Base-by-base conservation (phyloP, 768 basidiomycete species). In the Russula earlei region DNA sequence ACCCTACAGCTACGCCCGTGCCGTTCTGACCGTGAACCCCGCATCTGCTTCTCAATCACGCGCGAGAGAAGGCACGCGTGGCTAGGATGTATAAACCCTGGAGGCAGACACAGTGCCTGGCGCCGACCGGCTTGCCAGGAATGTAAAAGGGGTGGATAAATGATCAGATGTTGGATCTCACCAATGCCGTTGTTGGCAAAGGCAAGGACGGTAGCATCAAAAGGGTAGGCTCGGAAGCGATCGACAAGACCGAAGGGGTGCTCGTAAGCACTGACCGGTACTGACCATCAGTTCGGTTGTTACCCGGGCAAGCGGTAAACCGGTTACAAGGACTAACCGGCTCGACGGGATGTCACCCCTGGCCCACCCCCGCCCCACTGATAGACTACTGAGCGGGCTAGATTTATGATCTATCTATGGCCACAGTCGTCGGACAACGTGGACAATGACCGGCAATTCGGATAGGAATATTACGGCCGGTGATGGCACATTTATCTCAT, bases 201-300 rank as follows among this genome's bases (percentile, higher is more conserved):
- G 34, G 12, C 34, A 9, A 36, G 34, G 15, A 14, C 4, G 4
- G 4, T 36, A 6, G 15, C 34, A 37, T 36, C 49, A 20, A 45
- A 54, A 31, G 56, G 56, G 38, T 52, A 38, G 42, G 29, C 43
- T 56, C 56, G 56, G 56, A 57, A 56, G 29, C 38, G 50, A 57
- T 52, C 56, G 56, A 56, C 20, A 33, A 31, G 27, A 47, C 27
- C 52, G 36, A 53, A 29, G n/a, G 36, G 38, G 34, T 20, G 19
- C 24, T 12, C 40, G 49, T 40, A 40, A 46, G 22, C 43, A 46
- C 17, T 46, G 50, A 46, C 24, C 31, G 40, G 22, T 43, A 46
- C 17, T 46, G 50, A 46, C 24, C 31, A 43, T 44, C 33, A 31
- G 55, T 50, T 57, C 56, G 56, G 56, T 57, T 41, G 31, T 40